A percentile compares a stretch with the other conserved stretches of the same genome.
Evolutionary conservation across 139 green algal genomes (phyloP).

Genomic region (Chlamydomonas incerta): DNA sequence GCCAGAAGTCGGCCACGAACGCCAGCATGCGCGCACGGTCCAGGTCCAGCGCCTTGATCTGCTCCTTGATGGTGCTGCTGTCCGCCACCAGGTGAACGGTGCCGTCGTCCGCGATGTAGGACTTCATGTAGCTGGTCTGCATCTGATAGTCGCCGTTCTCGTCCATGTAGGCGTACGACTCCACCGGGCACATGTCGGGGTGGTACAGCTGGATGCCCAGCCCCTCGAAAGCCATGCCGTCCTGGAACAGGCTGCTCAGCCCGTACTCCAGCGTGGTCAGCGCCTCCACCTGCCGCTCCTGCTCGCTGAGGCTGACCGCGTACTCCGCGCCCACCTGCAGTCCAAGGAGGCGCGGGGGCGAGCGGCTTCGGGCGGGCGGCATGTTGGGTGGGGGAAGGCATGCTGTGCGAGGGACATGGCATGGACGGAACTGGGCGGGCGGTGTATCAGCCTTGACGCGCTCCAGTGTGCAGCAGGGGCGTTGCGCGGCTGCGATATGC

Average conservation of each 20-base stretch:
- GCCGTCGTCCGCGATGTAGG: conserved; percentile 81
- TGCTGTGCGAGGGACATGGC: too few relatives aligned
- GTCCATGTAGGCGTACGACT: conserved; percentile 63
- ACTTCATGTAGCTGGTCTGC: conserved; percentile 65
- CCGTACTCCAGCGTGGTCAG: conserved; percentile 58
- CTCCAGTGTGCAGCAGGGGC: too few relatives aligned
- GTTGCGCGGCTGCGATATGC: too few relatives aligned
- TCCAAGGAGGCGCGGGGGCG: too few relatives aligned
- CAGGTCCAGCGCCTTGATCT: conserved; percentile 74
- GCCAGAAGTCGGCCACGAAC: conserved; percentile 77
- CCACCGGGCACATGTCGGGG: conserved; percentile 69
- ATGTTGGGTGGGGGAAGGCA: too few relatives aligned
- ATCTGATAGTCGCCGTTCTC: conserved; percentile 65
- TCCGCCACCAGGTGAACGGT: conserved; percentile 83
- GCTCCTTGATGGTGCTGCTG: conserved; percentile 49
- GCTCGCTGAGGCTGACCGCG: conserved; percentile 67
- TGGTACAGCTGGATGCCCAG: conserved; percentile 81
- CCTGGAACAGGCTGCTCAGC: conserved; percentile 32
- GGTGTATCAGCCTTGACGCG: too few relatives aligned
- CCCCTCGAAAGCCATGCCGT: conserved; percentile 57
- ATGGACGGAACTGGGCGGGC: too few relatives aligned
- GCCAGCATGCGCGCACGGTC: conserved; percentile 77
- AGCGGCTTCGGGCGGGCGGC: too few relatives aligned
- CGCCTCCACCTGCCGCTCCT: conserved; percentile 78
- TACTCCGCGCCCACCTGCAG: conserved; percentile 80